Evolutionary conservation across 805 yeast species (phyloP).

Genomic region (Starmerella potacharoeniae): DNA sequence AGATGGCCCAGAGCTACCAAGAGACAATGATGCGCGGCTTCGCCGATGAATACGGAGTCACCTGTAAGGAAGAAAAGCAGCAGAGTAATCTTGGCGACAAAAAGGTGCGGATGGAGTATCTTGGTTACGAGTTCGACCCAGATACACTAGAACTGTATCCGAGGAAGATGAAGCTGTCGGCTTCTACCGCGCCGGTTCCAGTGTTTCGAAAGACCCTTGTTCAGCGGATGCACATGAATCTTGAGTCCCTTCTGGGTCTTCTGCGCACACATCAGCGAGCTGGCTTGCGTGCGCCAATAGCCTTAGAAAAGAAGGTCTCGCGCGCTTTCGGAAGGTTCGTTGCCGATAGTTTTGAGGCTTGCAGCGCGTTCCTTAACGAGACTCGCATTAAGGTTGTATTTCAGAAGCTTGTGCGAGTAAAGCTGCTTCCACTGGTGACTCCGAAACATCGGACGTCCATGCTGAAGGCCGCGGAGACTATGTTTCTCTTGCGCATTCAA

Average conservation of each 20-base stretch:
- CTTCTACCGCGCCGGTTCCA: not conserved
- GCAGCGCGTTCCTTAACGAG: not conserved
- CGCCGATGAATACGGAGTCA: conserved; percentile 8
- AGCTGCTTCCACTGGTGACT: not conserved
- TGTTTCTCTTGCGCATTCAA: not conserved
- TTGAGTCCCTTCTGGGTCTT: not conserved
- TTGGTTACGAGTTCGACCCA: conserved; percentile 3
- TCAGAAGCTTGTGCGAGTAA: not conserved
- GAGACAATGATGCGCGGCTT: conserved; percentile 7
- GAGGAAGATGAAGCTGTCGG: not conserved
- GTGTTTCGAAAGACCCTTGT: not conserved
- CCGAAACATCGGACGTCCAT: not conserved
- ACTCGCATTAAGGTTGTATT: not conserved
- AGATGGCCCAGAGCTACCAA: conserved; percentile 25
- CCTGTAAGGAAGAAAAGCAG: conserved; percentile 4
- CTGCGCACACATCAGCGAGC: not conserved
- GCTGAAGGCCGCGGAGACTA: not conserved
- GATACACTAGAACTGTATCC: conserved; percentile 7
- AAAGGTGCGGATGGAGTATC: not conserved
- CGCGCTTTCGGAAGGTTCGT: conserved; percentile 1
- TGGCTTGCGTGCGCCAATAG: not conserved
- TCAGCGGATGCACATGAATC: not conserved
- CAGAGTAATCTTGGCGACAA: not conserved
- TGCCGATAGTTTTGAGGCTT: conserved; percentile 4
- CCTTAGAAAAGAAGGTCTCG: not conserved